phyloP scores from a whole-genome alignment of 2,329 filamentous ascomycete species.

The Malbranchea cinnamomea region DNA sequence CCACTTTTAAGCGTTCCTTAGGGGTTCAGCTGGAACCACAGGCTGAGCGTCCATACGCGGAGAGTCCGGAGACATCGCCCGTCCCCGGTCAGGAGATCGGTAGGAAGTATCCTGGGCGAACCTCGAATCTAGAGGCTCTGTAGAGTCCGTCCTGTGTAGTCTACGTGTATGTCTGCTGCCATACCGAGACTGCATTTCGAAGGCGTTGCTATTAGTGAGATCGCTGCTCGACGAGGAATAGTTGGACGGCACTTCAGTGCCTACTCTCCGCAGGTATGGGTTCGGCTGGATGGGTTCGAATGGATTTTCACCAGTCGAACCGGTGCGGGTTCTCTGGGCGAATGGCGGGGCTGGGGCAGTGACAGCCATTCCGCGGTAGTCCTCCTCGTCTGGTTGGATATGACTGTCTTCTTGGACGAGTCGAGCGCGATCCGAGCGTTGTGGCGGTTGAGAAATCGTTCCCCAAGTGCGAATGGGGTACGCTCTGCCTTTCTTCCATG shows the following conservation, averaged over 20 bases:
- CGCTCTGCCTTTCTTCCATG: slow-evolving; percentile 43
- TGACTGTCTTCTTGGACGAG: slow-evolving; percentile 8
- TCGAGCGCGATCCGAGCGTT: slow-evolving; percentile 2
- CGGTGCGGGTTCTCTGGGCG: slow-evolving; percentile 12
- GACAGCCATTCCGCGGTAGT: slow-evolving; percentile 8
- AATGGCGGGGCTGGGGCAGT: slow-evolving; percentile 6
- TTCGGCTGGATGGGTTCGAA: slow-evolving; percentile 6
- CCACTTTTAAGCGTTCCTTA: too few species aligned
- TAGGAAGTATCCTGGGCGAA: too few species aligned
- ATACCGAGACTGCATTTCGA: slow-evolving; percentile 9
- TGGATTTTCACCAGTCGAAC: slow-evolving; percentile 3
- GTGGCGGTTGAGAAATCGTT: slow-evolving; percentile 7
- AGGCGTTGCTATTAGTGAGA: slow-evolving; percentile 4
- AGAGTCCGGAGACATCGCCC: too few species aligned
- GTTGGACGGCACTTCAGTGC: neutral
- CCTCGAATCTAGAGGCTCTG: too few species aligned
- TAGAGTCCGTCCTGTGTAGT: too few species aligned
- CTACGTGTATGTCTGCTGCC: too few species aligned
- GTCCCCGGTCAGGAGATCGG: too few species aligned
- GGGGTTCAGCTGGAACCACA: too few species aligned
- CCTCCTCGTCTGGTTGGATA: slow-evolving; percentile 16
- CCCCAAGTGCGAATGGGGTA: slow-evolving; percentile 45
- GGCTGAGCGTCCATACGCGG: too few species aligned
- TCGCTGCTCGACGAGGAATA: slow-evolving; percentile 8
- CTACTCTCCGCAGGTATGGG: slow-evolving; percentile 3